These are phyloP conservation scores for Suillus paluster DNA, from an alignment of 768 basidiomycete species.

Conservation along the genomic window DNA sequence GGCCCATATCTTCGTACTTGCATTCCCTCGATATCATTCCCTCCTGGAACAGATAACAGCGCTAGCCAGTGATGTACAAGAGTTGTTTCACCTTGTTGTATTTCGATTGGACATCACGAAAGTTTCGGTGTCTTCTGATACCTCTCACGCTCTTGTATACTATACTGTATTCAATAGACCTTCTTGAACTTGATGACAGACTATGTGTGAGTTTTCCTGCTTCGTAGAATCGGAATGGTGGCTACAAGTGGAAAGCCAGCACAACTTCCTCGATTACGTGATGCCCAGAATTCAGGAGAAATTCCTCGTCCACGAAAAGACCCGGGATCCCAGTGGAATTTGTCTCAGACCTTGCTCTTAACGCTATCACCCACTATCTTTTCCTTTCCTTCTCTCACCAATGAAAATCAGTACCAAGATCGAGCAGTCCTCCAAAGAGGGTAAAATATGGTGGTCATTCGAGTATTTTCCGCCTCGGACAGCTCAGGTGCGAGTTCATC, in stretches of 20 bases:
- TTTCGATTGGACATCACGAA: neutral
- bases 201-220: neutral
- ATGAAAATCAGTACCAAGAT: constrained; percentile 99
- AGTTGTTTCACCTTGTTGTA: neutral
- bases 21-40: neutral
- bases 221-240: neutral
- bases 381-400: constrained; percentile 25
- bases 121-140: neutral
- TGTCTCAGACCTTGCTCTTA: constrained; percentile 18
- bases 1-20: neutral
- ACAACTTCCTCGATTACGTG: constrained; percentile 7
- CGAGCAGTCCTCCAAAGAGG: constrained; percentile 79
- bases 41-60: neutral
- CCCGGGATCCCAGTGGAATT: constrained; percentile 1
- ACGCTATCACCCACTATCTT: constrained; percentile 26
- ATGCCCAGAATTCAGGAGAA: constrained; percentile 1
- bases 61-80: neutral
- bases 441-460: constrained; percentile 96
- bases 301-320: constrained; percentile 27
- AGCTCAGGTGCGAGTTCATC: constrained; percentile 67
- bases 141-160: constrained; percentile 7
- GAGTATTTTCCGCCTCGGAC: constrained; percentile 98
- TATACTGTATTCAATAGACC: neutral
- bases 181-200: neutral
- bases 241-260: constrained; percentile 2